These are phyloP conservation scores for Martiniozyma asiatica DNA, from an alignment of 1,139 yeast species.

Conservation along the genomic window DNA sequence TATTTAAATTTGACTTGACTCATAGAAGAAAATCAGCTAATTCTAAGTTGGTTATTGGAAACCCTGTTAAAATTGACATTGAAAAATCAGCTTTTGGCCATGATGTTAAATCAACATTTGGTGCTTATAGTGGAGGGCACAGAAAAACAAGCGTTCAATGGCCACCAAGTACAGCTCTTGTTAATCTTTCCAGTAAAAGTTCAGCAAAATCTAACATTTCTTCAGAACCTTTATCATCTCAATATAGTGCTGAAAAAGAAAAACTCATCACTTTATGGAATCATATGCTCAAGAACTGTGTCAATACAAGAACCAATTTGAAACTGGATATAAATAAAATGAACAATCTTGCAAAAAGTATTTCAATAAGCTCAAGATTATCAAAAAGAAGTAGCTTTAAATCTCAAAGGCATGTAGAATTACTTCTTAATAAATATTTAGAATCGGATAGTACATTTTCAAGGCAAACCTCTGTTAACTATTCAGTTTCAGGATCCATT, in stretches of 20 bases:
- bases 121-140: conserved; percentile 1
- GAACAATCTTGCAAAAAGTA: conserved; percentile 4
- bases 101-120: conserved; percentile 2
- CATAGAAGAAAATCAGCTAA: too few species aligned
- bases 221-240: too few species aligned
- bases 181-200: too few species aligned
- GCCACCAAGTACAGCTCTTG: too few species aligned
- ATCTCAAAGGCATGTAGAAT: conserved; percentile 14
- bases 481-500: too few species aligned
- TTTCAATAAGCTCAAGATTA: conserved; percentile 5
- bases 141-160: not conserved
- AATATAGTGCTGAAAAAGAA: conserved; percentile 2
- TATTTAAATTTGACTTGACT: conserved; percentile 7
- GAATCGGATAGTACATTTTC: conserved; percentile 8
- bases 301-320: conserved; percentile 19
- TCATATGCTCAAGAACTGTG: conserved; percentile 17
- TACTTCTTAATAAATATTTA: conserved; percentile 11
- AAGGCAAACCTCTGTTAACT: too few species aligned
- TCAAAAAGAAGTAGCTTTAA: conserved; percentile 4
- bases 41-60: too few species aligned
- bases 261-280: conserved; percentile 17
- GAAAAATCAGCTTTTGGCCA: conserved; percentile 7
- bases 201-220: not conserved
- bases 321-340: conserved; percentile 16
- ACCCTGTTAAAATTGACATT: conserved; percentile 10